Conservation (phyloP, 1,139 yeast species). For the Kodamaea arcana region DNA sequence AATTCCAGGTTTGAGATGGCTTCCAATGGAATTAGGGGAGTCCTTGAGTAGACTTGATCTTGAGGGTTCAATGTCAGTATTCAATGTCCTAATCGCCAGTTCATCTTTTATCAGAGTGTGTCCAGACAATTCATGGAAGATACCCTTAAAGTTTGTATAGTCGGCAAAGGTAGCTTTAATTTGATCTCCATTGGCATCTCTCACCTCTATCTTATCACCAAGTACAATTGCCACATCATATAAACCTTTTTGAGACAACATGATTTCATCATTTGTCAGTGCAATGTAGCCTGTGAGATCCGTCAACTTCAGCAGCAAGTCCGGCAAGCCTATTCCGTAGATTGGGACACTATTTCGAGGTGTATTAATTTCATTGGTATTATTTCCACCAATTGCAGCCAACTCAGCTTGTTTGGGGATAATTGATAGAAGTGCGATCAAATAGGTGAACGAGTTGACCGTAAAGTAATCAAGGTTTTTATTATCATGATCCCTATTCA, state of each 20-base stretch:
- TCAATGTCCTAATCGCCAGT: neutral
- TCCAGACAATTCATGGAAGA: conserved; percentile 27
- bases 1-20: too few relatives aligned
- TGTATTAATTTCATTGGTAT: conserved; percentile 9
- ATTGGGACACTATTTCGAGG: conserved; percentile 33
- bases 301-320: conserved; percentile 27
- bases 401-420: conserved; percentile 30
- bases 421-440: conserved; percentile 34
- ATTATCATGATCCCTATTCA: conserved; percentile 37
- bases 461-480: conserved; percentile 8
- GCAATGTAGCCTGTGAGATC: conserved; percentile 48
- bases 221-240: conserved; percentile 49
- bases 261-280: conserved; percentile 67
- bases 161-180: conserved; percentile 18
- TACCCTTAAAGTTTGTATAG: conserved; percentile 33
- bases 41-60: too few relatives aligned
- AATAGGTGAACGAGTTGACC: conserved; percentile 28
- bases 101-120: neutral
- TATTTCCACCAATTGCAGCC: too few relatives aligned
- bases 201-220: conserved; percentile 17
- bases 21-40: neutral
- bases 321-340: conserved; percentile 64
- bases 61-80: too few relatives aligned
- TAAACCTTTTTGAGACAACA: conserved; percentile 50
- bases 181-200: conserved; percentile 4